Evolutionary conservation across 2,329 filamentous ascomycete genomes (phyloP).

Genomic region (Diaporthe aspalathi): DNA sequence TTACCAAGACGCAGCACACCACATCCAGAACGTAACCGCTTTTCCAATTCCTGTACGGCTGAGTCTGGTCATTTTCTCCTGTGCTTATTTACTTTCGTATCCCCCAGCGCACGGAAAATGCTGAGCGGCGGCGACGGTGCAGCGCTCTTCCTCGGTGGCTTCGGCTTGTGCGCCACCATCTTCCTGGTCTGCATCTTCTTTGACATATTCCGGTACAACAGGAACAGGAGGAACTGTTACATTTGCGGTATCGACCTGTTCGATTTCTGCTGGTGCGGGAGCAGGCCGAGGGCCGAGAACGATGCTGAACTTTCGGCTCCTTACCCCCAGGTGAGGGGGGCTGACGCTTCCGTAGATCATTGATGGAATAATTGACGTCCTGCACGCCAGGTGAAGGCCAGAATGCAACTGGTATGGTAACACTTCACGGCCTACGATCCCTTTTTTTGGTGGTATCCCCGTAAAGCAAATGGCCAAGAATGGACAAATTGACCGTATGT

Average conservation of each 20-base stretch:
- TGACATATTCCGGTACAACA: conserved; percentile 6
- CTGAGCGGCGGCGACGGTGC: conserved; percentile 13
- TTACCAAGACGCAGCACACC: not conserved
- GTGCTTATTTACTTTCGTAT: too few species aligned
- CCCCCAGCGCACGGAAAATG: not conserved
- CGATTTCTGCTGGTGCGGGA: conserved; percentile 20
- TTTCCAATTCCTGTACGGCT: not conserved
- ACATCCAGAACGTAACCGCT: not conserved
- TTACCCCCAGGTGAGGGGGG: not conserved
- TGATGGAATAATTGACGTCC: too few species aligned
- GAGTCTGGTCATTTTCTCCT: too few species aligned
- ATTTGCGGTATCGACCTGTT: conserved; percentile 32
- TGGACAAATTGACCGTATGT: too few species aligned
- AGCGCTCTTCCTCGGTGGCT: conserved; percentile 30
- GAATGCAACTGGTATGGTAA: too few species aligned
- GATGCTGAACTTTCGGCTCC: not conserved
- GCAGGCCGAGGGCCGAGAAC: not conserved
- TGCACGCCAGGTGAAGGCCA: too few species aligned
- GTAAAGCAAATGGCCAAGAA: too few species aligned
- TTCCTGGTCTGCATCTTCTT: conserved; percentile 14
- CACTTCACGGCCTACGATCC: too few species aligned
- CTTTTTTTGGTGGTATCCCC: too few species aligned
- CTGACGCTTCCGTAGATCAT: not conserved
- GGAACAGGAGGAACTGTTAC: conserved; percentile 20
- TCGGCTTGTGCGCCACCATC: conserved; percentile 17